Base-by-base conservation (phyloP, 805 yeast species). In the Candida tallmaniae region DNA sequence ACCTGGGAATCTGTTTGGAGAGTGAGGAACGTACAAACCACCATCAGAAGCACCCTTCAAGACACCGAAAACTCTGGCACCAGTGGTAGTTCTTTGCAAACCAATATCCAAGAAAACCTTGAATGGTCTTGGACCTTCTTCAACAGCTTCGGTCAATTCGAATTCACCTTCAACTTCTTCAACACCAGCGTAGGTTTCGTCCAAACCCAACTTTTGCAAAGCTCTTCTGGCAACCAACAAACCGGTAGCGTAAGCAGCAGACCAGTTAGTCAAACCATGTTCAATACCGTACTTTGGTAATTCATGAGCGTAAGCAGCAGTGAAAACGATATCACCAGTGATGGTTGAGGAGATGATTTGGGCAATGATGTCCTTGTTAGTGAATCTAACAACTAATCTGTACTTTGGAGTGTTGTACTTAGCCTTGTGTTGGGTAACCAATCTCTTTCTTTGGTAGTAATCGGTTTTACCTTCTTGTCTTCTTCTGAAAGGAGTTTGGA, bases 381-480 rank as follows among this genome's bases (percentile, higher is more conserved):
- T 87, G 93, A 93, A 86, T 80, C 98, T 88, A 53, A 93, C 97
- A 52, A 93, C 98, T 64, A 93, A 80, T 83, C 98, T 89, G 86
- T 90, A 93, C 80, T 93, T 93, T 75, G 98, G 98, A 66, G 96
- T 69, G 83, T 80, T 82, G 94, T 93, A 93, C 80, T 93, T 93
- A 69, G 96, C 96, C 89, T 93, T 93, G 93, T 90, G 96, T 79
- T 93, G 98, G 62, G 97, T 79, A 64, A 93, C 93, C 67, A 93
- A 78, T 78, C 97, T 88, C 95, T 93, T 93, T 83, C 98, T 89
- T 73, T 93, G 96, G 82, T 89, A 93, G 95, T 89, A 93, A 73
- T 93, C 98, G 68, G 98, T 93, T 82, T 93, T 93, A 78, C 98
- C 98, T 78, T 93, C 97, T 71, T 95, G 86, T 84, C 98, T 86